Conservation (phyloP, 83 land plant genomes). For the Thuja plicata region DNA sequence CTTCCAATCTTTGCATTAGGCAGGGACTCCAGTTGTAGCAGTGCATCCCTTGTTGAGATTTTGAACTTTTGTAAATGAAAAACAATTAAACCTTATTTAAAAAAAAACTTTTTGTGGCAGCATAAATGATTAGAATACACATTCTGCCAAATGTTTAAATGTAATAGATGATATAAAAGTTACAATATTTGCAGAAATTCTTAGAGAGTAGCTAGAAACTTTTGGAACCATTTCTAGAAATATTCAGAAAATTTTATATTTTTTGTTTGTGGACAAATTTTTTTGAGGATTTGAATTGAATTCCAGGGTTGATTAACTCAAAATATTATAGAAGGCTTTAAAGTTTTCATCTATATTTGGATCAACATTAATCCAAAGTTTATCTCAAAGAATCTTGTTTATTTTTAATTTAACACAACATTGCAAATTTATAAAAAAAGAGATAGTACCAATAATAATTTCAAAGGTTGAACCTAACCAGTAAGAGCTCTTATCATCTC, state of each 20-base stretch:
- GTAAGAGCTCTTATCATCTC: too few species aligned
- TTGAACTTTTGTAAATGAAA: too few species aligned
- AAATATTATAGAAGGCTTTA: constrained; percentile 1
- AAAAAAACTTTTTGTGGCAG: too few species aligned
- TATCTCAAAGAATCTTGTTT: background rate
- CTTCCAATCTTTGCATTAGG: too few species aligned
- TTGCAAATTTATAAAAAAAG: background rate
- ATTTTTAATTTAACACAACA: background rate
- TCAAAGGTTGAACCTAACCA: background rate
- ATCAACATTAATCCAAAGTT: background rate
- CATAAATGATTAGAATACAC: too few species aligned
- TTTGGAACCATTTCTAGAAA: background rate
- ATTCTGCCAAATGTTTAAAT: too few species aligned
- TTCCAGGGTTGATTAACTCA: background rate
- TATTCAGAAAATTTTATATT: background rate
- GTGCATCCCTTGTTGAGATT: too few species aligned
- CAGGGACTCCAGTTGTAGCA: too few species aligned
- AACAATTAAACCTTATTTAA: too few species aligned
- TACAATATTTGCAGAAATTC: too few species aligned
- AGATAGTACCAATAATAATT: background rate
- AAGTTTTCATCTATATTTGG: background rate
- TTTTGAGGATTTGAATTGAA: constrained; percentile 5
- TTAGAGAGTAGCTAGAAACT: background rate
- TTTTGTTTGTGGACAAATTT: background rate
- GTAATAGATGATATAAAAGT: too few species aligned